Evolutionary conservation across 148 eudicot species (phyloP).

Genomic region (Nyssa sinensis): DNA sequence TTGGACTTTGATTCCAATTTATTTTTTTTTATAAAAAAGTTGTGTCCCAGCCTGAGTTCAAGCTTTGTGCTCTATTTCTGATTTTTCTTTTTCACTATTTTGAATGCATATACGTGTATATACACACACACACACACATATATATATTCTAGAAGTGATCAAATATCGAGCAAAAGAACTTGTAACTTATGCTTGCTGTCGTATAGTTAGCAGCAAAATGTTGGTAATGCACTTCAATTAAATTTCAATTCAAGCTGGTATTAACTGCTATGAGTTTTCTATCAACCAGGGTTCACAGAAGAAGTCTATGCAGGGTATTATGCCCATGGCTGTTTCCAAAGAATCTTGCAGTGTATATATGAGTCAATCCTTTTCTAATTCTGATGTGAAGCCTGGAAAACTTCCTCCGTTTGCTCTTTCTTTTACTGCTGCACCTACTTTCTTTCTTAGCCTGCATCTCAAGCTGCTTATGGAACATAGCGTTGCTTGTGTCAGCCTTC

Average conservation of each 20-base stretch:
- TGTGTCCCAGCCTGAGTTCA: not conserved
- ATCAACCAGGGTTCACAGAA: constrained; percentile 38
- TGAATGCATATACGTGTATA: not conserved
- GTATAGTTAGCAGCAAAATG: not conserved
- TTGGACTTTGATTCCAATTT: not conserved
- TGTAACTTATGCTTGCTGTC: not conserved
- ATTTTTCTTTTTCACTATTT: not conserved
- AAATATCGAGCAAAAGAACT: not conserved
- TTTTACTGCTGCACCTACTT: constrained; percentile 70
- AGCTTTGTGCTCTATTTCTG: not conserved
- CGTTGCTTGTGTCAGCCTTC: constrained; percentile 44
- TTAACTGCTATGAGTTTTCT: constrained; percentile 15
- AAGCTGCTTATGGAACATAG: constrained; percentile 69
- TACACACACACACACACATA: no score
- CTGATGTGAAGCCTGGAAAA: constrained; percentile 36
- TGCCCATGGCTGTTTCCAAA: no score
- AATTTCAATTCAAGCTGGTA: not conserved
- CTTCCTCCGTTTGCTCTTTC: constrained; percentile 62
- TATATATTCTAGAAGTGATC: no score
- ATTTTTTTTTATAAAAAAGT: no score
- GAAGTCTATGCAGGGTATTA: no score
- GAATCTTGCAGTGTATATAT: constrained; percentile 23
- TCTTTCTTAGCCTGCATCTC: constrained; percentile 70
- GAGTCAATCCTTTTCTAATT: constrained; percentile 26
- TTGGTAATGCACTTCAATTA: not conserved